A percentile compares a stretch with the other conserved stretches of the same genome.
Evolutionary conservation across 148 eudicot genomes (phyloP).

Genomic region (Rhododendron ferrugineum): DNA sequence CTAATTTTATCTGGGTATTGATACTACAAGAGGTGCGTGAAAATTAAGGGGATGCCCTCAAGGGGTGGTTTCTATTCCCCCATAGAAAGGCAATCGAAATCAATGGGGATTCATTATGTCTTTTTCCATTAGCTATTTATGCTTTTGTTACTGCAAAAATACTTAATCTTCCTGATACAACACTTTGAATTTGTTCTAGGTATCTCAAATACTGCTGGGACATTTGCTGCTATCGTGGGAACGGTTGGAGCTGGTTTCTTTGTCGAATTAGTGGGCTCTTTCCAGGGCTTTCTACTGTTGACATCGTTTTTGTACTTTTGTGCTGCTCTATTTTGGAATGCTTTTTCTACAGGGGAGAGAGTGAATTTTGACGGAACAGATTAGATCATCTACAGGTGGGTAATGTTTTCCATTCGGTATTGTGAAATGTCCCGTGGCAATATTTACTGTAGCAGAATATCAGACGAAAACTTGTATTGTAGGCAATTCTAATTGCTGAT

Average conservation of each 20-base stretch:
- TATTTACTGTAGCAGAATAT: neutral
- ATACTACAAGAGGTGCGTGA: neutral
- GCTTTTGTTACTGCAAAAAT: neutral
- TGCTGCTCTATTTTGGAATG: constrained; percentile 63
- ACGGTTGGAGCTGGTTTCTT: constrained; percentile 90
- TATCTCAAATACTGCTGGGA: constrained; percentile 78
- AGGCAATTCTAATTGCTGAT: neutral
- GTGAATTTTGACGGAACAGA: constrained; percentile 60
- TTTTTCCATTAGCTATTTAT: neutral
- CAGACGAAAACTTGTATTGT: neutral
- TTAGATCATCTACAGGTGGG: constrained; percentile 11
- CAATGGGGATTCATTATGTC: neutral
- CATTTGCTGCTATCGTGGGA: constrained; percentile 77
- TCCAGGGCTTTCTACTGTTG: constrained; percentile 73
- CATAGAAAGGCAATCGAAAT: neutral
- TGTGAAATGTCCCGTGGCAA: neutral
- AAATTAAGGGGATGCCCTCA: neutral
- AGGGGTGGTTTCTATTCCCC: neutral
- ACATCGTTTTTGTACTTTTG: constrained; percentile 61
- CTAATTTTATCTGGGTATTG: neutral
- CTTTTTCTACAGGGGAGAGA: constrained; percentile 75
- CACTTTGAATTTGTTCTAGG: constrained; percentile 35
- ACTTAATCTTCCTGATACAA: neutral
- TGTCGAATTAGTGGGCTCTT: constrained; percentile 73
- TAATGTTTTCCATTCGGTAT: neutral